phyloP scores from a whole-genome alignment of 2,329 filamentous ascomycete species.

The Diplodia mutila region DNA sequence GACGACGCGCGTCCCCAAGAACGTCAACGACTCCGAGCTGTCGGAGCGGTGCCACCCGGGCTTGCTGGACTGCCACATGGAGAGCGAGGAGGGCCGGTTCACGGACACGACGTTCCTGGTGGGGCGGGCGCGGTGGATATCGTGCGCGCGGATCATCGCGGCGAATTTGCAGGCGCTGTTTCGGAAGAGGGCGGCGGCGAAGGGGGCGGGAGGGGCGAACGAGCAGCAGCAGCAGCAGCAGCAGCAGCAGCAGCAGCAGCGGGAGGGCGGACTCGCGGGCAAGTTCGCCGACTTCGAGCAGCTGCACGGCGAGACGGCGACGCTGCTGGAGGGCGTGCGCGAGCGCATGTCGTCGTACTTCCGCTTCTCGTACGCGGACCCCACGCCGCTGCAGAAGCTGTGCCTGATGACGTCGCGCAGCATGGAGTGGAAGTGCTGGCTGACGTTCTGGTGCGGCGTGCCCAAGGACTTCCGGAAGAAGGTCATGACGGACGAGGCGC shows the following conservation, averaged over 20 bases:
- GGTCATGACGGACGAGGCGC: not conserved
- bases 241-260: not conserved
- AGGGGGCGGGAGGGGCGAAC: slow-evolving; percentile 30
- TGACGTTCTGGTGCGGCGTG: slow-evolving; percentile 2
- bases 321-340: not conserved
- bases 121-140: slow-evolving; percentile 39
- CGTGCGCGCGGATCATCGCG: slow-evolving; percentile 38
- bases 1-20: slow-evolving; percentile 42
- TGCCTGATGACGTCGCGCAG: not conserved
- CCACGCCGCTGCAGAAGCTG: not conserved
- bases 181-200: not conserved
- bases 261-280: not conserved
- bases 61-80: not conserved
- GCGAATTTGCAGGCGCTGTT: slow-evolving; percentile 33
- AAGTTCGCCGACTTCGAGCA: not conserved
- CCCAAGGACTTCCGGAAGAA: not conserved
- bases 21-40: slow-evolving; percentile 43
- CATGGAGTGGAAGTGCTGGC: slow-evolving; percentile 15
- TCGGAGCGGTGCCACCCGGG: slow-evolving; percentile 32
- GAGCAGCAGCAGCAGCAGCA: not conserved
- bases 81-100: slow-evolving; percentile 15
- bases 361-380: too few relatives aligned
- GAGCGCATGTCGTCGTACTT: not conserved
- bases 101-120: slow-evolving; percentile 41
- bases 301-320: not conserved